A percentile compares a stretch with the other conserved stretches of the same genome.
These are phyloP conservation scores for Fraxinus platypoda DNA, from an alignment of 305 asterid species.

Conservation along the genomic window DNA sequence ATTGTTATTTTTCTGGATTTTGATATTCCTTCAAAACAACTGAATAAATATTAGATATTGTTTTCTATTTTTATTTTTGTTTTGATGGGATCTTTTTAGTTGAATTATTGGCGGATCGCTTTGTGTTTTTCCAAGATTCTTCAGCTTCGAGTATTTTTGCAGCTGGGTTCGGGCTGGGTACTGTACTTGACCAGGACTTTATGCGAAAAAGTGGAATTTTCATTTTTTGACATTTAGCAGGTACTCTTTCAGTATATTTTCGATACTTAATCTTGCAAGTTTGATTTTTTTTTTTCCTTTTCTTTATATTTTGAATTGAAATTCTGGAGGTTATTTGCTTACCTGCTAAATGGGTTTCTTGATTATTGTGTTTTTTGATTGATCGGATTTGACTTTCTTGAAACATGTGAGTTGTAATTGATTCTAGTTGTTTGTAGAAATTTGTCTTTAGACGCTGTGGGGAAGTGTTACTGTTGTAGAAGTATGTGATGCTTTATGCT, in stretches of 20 bases:
- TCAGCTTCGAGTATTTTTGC: conserved; percentile 9
- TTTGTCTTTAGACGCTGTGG: conserved; percentile 2
- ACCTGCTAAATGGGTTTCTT: neutral
- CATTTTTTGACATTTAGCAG: neutral
- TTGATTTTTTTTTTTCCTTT: conserved; percentile 1
- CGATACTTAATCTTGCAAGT: neutral
- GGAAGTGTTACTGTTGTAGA: conserved; percentile 6
- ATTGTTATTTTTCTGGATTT: neutral
- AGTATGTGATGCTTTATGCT: conserved; percentile 15
- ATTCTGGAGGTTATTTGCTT: neutral
- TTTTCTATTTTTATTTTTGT: neutral
- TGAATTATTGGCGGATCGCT: conserved; percentile 11
- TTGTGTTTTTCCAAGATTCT: conserved; percentile 14
- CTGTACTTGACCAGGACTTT: conserved; percentile 14
- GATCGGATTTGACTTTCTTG: neutral
- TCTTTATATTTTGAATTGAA: conserved; percentile 12
- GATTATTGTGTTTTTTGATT: conserved; percentile 13
- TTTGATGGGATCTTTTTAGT: neutral
- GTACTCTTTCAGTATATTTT: conserved; percentile 12
- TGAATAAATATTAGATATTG: neutral
- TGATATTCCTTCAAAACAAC: neutral
- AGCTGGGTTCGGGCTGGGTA: conserved; percentile 21
- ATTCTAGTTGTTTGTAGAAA: neutral
- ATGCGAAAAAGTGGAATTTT: conserved; percentile 14
- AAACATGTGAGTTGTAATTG: neutral